Base-by-base conservation (phyloP, 148 eudicot species). In the Beta vulgaris region DNA sequence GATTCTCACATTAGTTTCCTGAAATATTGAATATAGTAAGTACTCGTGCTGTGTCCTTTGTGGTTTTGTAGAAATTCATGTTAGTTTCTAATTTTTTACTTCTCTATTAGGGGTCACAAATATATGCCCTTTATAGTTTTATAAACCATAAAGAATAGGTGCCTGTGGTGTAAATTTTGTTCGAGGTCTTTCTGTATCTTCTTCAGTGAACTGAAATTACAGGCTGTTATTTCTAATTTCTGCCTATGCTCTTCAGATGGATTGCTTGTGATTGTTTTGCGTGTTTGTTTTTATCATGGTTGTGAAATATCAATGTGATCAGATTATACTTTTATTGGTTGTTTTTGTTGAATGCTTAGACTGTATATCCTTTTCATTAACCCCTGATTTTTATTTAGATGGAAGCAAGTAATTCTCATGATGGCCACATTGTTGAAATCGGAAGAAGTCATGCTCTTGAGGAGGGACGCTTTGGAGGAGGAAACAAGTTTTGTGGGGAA, bases 401-500 rank as follows among this genome's bases (percentile, higher is more conserved):
- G 97, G 90, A 91, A 71, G 43, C 71, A 21, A 83, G 76, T 25
- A 60, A 70, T 68, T 19, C 72, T 69, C 80, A 80, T 14, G 84
- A 69, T 37, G 75, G 73, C 37, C 90, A 85, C 79, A 72, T 78
- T 37, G 78, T 91, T 48, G 98, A 93, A 75, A 84, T 91, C 28
- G 73, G 54, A 72, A 54, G 78, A 54, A 91, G 87, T 28, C 19
- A 59, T 37, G 68, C 62, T 53, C 66, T n/a, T 53, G 78, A 54
- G 59, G 86, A 79, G 75, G 79, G 65, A 57, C 68, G 49, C 13
- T 32, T 69, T 40, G 86, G 76, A 75, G 88, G 78, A 48, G 75
- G 55, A 66, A 40, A 36, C 49, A 91, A 88, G 78, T 74, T 80
- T 2, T 93, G 97, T 75, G 88, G 87, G 14, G 91, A 85, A 76